These are phyloP conservation scores for Kazachstania sp. DNA, from an alignment of 1,139 yeast species.

Conservation along the genomic window DNA sequence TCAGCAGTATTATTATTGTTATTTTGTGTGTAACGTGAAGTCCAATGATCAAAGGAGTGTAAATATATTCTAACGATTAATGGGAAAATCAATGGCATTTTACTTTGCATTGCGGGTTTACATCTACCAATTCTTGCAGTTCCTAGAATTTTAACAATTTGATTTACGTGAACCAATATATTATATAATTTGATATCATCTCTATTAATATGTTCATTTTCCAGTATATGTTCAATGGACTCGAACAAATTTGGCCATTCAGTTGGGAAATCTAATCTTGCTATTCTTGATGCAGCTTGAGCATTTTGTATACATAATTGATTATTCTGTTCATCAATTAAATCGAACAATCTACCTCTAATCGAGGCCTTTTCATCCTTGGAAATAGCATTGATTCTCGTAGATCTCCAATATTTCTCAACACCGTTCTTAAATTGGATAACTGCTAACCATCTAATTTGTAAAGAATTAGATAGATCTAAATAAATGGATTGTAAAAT, in stretches of 20 bases:
- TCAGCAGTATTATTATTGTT: slow-evolving; percentile 17
- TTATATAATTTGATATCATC: slow-evolving; percentile 53
- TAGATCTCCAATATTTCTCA: slow-evolving; percentile 73
- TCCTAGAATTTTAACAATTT: slow-evolving; percentile 64
- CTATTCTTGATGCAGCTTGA: slow-evolving; percentile 66
- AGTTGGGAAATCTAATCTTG: slow-evolving; percentile 74
- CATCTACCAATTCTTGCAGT: slow-evolving; percentile 77
- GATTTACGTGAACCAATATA: slow-evolving; percentile 58
- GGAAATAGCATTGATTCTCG: slow-evolving; percentile 47
- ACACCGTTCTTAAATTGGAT: slow-evolving; percentile 84
- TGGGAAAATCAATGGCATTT: slow-evolving; percentile 55
- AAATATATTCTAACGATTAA: slow-evolving; percentile 52
- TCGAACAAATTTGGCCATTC: slow-evolving; percentile 82
- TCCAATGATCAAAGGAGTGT: slow-evolving; percentile 57
- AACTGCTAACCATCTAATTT: slow-evolving; percentile 75
- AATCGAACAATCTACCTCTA: slow-evolving; percentile 47
- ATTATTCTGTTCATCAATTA: slow-evolving; percentile 60
- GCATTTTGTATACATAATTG: slow-evolving; percentile 78
- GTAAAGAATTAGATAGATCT: slow-evolving; percentile 48
- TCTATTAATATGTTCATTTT: slow-evolving; percentile 33
- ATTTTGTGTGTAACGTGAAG: slow-evolving; percentile 20
- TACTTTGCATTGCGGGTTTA: slow-evolving; percentile 66
- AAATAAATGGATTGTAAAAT: slow-evolving; percentile 54
- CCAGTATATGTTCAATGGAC: slow-evolving; percentile 45
- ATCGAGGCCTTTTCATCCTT: slow-evolving; percentile 65